Conservation (phyloP, 768 basidiomycete species). For the Sutorius australiensis region DNA sequence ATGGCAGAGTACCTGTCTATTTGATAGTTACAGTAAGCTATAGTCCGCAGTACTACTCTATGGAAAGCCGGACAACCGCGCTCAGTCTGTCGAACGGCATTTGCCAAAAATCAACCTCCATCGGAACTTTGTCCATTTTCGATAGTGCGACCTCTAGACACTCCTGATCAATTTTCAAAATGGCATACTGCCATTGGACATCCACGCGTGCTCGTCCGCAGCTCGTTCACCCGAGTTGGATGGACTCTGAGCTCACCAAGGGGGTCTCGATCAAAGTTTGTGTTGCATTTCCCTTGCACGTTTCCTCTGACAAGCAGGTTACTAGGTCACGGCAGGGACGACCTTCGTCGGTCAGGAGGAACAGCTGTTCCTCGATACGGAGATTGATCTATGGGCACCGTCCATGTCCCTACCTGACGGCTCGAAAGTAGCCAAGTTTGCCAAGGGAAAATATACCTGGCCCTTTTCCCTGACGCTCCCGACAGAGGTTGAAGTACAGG, state of each 20-base stretch:
- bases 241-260: constrained; percentile 48
- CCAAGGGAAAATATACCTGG: constrained; percentile 45
- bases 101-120: no score
- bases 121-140: no score
- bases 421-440: constrained; percentile 31
- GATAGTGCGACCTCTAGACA: no score
- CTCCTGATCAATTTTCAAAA: no score
- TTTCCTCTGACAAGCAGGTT: neutral
- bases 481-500: constrained; percentile 36
- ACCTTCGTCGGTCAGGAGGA: constrained; percentile 58
- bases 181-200: no score
- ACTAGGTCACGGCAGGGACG: constrained; percentile 42
- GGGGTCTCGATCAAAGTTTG: constrained; percentile 45
- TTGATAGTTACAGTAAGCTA: constrained; percentile 33
- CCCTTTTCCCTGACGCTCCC: constrained; percentile 49
- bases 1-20: constrained; percentile 84
- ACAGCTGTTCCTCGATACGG: constrained; percentile 41
- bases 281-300: neutral
- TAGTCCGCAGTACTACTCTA: no score
- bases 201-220: no score
- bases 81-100: no score
- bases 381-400: constrained; percentile 42
- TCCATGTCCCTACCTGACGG: constrained; percentile 21
- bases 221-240: no score
- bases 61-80: no score